Base-by-base conservation (phyloP, 257 asterid species). In the Anisodus acutangulus region DNA sequence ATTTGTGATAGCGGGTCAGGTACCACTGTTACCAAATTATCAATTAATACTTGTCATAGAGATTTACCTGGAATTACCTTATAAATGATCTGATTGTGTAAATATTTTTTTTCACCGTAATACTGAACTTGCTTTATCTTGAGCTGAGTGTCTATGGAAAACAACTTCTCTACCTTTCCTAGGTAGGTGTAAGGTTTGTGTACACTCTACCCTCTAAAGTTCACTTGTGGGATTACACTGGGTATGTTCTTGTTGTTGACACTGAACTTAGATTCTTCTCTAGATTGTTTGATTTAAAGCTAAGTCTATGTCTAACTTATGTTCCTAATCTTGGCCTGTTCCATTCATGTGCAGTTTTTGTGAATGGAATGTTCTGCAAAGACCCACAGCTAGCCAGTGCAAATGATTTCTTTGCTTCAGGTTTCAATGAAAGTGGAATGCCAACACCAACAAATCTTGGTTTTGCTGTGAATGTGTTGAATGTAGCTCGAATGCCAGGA, bases 281-380 rank as follows among this genome's bases (percentile, higher is more conserved):
- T 67, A 12, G 35, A 12, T 67, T 67, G 47, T 35, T 67, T 67
- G 49, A 9, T 35, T 67, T 9, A 67, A 67, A 37, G 54, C 13
- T 69, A 39, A 39, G 8, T 69, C 9, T 31, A 66, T 66, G 72
- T 39, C 3, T 16, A 69, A 41, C 0, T 37, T 39, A 8, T 69
- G 54, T 16, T 76, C 4, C 26, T 51, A 51, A 78, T 26, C 3
- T 76, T 53, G 26, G 53, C 53, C 0, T 26, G 59, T 53, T 51
- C 11, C 22, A 6, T 22, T 76, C 10, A 19, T 9, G 63, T 43
- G 84, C 84, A 81, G 84, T 81, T 8, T 63, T 81, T 62, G 49
- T 63, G 62, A 81, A 81, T 81, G 84, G 84, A 3, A 81, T 6
- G 31, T 26, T 22, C 9, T 81, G 84, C 62, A 81, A 81, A 66